Percentiles rank a stretch among this genome's conserved stretches.
Conservation (phyloP, 73 alveolate species). For the Paramecium caudatum region DNA sequence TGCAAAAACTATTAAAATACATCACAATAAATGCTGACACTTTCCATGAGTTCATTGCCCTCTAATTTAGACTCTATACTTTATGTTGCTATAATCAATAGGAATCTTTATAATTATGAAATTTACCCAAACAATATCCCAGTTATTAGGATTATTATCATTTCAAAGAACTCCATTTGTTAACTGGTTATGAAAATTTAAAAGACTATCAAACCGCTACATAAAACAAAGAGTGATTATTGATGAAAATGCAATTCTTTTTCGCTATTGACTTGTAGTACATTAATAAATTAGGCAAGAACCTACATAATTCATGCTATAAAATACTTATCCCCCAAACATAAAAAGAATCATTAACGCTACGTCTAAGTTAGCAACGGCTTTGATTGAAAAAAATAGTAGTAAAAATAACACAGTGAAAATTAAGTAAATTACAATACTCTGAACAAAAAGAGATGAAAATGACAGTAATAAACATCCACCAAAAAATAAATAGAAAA, state of each 20-base stretch:
- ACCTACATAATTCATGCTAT: too few relatives aligned
- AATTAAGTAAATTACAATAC: neutral
- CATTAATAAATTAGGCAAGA: neutral
- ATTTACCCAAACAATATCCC: slow-evolving; percentile 1
- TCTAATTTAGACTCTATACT: neutral
- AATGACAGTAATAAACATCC: neutral
- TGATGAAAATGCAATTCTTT: slow-evolving; percentile 1
- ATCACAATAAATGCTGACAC: neutral
- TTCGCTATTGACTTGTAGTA: neutral
- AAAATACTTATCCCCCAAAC: slow-evolving; percentile 41
- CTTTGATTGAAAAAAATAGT: slow-evolving; percentile 4
- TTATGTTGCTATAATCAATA: neutral
- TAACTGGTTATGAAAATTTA: neutral
- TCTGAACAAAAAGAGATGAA: neutral
- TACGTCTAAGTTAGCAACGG: neutral
- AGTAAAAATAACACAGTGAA: neutral
- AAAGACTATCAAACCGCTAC: slow-evolving; percentile 1
- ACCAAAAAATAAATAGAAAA: slow-evolving; percentile 1
- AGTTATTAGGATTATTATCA: neutral
- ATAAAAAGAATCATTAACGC: neutral
- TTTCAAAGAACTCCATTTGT: neutral
- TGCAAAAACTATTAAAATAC: neutral
- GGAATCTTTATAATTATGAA: neutral
- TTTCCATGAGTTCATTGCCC: slow-evolving; percentile 1
- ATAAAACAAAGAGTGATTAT: neutral